Conservation (phyloP, 495 filamentous ascomycete species). For the Clavariopsis aquatica region DNA sequence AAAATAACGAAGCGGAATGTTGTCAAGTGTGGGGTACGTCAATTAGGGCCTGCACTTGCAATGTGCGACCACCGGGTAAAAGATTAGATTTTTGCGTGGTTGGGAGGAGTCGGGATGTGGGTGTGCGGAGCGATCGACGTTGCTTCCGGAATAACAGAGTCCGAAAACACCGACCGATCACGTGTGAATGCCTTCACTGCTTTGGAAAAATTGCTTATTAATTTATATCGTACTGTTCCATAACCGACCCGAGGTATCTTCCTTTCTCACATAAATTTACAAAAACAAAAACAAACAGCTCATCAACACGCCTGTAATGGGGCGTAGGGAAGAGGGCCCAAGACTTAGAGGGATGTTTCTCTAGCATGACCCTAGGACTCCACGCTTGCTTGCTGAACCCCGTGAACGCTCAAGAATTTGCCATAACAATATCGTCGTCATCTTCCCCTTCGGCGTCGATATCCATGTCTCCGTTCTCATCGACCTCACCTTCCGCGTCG, state of each 20-base stretch:
- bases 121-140: conserved; percentile 18
- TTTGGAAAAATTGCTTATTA: not conserved
- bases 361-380: not conserved
- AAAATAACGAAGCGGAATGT: conserved; percentile 1
- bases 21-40: conserved; percentile 27
- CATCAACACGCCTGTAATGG: not conserved
- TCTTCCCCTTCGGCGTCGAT: conserved; percentile 36
- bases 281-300: too few species aligned
- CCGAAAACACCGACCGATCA: conserved; percentile 9
- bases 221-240: not conserved
- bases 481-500: conserved; percentile 32
- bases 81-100: conserved; percentile 4
- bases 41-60: conserved; percentile 1
- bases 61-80: conserved; percentile 27
- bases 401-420: not conserved
- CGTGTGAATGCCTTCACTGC: conserved; percentile 5
- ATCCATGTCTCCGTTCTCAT: conserved; percentile 33
- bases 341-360: not conserved
- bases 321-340: not conserved
- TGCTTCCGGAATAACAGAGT: conserved; percentile 1
- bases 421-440: conserved; percentile 31
- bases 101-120: not conserved
- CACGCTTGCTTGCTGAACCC: not conserved
- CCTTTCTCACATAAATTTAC: not conserved
- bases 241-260: conserved; percentile 15